These are phyloP conservation scores for Stipa capillata DNA, from an alignment of 176 grass and related monocot genomes.

Conservation along the genomic window DNA sequence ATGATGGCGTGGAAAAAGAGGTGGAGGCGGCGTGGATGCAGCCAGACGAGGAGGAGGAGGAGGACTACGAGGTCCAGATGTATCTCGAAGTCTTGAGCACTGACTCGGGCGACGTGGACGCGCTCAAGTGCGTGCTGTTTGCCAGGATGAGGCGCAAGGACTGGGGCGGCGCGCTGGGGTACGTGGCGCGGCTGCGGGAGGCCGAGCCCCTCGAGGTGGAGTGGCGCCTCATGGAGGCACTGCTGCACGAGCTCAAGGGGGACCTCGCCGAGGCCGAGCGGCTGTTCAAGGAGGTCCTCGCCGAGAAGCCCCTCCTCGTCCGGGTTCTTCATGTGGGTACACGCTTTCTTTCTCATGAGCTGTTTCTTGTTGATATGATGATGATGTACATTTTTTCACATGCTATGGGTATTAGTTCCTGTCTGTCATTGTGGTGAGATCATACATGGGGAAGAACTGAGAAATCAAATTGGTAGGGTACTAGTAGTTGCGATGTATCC, in stretches of 20 bases:
- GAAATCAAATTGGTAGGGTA: background rate
- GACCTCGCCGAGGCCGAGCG: slow-evolving; percentile 48
- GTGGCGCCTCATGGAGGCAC: no score
- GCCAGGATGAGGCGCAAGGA: slow-evolving; percentile 50
- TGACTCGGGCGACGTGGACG: slow-evolving; percentile 39
- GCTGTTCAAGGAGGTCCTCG: no score
- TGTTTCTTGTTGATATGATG: no score
- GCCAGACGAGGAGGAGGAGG: background rate
- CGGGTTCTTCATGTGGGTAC: slow-evolving; percentile 70
- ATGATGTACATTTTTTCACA: no score
- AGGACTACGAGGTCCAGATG: slow-evolving; percentile 36
- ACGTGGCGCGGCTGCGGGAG: no score
- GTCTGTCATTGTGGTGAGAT: background rate
- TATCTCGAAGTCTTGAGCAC: slow-evolving; percentile 42
- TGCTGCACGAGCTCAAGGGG: no score
- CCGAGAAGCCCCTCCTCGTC: no score
- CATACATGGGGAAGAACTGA: background rate
- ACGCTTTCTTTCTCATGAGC: background rate
- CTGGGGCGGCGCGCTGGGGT: slow-evolving; percentile 43
- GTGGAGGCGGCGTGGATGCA: background rate
- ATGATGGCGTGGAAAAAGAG: no score
- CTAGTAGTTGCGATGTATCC: background rate
- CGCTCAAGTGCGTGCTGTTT: slow-evolving; percentile 63
- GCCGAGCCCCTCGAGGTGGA: slow-evolving; percentile 53
- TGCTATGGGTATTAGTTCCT: background rate